phyloP scores from a whole-genome alignment of 164 flowering plant genomes.

The Tetrastigma voinierianum region DNA sequence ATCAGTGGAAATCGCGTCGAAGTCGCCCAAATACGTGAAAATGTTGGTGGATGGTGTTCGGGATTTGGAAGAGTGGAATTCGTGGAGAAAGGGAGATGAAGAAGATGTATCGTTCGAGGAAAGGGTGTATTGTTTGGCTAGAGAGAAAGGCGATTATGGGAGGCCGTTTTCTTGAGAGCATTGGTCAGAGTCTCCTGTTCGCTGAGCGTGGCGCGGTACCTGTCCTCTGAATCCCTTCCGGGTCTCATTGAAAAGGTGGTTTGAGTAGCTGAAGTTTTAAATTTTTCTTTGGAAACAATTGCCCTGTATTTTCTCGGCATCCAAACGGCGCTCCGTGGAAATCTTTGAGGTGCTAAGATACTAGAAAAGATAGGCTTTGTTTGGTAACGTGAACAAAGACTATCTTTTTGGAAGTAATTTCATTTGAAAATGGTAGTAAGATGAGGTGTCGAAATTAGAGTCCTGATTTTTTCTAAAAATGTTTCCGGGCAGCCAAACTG shows the following conservation, averaged over 20 bases:
- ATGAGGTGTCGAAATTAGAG: too few species aligned
- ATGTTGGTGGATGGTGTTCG: constrained; percentile 63
- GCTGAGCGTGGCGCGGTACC: constrained; percentile 54
- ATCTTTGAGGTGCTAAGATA: too few species aligned
- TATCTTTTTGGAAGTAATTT: too few species aligned
- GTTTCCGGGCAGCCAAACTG: too few species aligned
- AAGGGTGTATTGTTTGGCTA: constrained; percentile 59
- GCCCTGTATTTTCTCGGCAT: not conserved
- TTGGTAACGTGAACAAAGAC: too few species aligned
- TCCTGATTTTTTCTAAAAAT: too few species aligned
- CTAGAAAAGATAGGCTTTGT: too few species aligned
- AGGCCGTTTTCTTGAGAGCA: constrained; percentile 70
- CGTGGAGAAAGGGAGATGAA: constrained; percentile 29
- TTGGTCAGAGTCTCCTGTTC: constrained; percentile 64
- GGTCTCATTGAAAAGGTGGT: constrained; percentile 56
- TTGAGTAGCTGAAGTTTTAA: not conserved
- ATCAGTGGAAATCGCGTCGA: constrained; percentile 38
- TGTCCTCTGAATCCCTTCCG: constrained; percentile 51
- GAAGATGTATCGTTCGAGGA: constrained; percentile 28
- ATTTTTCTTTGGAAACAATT: too few species aligned
- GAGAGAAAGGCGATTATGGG: constrained; percentile 76
- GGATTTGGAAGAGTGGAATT: constrained; percentile 74
- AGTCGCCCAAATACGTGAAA: constrained; percentile 54
- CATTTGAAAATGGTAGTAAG: too few species aligned
- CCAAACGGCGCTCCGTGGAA: too few species aligned